phyloP scores from a whole-genome alignment of 495 filamentous ascomycete genomes.

The Rostrohypoxylon terebratum region DNA sequence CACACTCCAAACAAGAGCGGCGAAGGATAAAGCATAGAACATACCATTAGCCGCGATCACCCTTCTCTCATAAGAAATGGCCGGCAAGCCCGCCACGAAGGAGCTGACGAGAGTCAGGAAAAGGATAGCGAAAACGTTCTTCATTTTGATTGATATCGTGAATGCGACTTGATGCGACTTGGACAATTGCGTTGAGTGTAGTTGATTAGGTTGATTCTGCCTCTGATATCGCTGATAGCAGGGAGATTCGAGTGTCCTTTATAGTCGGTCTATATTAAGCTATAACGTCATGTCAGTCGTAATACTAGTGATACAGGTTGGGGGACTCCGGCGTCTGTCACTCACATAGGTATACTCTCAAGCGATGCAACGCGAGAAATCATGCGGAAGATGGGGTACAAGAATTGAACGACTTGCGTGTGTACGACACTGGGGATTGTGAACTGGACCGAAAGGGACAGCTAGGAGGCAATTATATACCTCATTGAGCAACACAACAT shows the following conservation, averaged over 20 bases:
- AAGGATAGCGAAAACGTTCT: constrained; percentile 25
- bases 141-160: constrained; percentile 34
- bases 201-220: not conserved
- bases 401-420: constrained; percentile 24
- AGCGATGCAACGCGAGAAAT: constrained; percentile 6
- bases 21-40: not conserved
- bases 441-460: not conserved
- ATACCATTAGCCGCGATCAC: constrained; percentile 10
- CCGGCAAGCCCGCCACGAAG: constrained; percentile 25
- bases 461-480: constrained; percentile 29
- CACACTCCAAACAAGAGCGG: too few species aligned
- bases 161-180: constrained; percentile 19
- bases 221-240: not conserved
- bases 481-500: not conserved
- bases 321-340: not conserved
- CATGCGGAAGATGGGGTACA: not conserved
- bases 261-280: constrained; percentile 19
- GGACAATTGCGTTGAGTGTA: not conserved
- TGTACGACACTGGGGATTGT: not conserved
- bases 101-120: constrained; percentile 35
- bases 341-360: constrained; percentile 18
- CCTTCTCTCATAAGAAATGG: constrained; percentile 18
- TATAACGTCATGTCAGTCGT: constrained; percentile 10
- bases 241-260: constrained; percentile 10
- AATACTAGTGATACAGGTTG: constrained; percentile 9